Conservation (phyloP, 2,329 filamentous ascomycete species). For the Elsinoe perseae region DNA sequence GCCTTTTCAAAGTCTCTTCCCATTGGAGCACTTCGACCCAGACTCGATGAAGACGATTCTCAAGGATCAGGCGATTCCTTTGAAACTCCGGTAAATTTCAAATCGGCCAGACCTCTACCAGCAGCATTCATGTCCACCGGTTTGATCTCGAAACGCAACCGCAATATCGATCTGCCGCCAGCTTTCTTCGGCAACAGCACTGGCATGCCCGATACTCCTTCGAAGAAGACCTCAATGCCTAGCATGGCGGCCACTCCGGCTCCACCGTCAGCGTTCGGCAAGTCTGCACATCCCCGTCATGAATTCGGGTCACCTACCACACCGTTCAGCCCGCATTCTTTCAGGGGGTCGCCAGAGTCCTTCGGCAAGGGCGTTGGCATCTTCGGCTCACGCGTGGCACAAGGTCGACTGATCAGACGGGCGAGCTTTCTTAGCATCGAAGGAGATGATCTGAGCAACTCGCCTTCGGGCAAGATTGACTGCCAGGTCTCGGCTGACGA, state of each 20-base stretch:
- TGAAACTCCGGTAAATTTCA: conserved; percentile 70
- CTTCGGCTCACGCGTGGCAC: conserved; percentile 50
- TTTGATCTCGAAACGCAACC: conserved; percentile 88
- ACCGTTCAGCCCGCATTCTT: conserved; percentile 61
- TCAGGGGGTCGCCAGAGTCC: conserved; percentile 56
- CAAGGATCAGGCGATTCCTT: conserved; percentile 45
- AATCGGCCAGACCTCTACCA: conserved; percentile 65
- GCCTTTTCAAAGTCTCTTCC: conserved; percentile 70
- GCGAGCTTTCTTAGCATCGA: conserved; percentile 76
- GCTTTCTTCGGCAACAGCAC: conserved; percentile 47
- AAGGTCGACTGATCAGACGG: conserved; percentile 44
- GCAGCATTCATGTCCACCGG: conserved; percentile 91
- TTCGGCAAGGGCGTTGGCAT: conserved; percentile 59
- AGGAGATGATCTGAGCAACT: conserved; percentile 61
- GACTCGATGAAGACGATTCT: conserved; percentile 33
- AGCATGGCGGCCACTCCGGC: conserved; percentile 51
- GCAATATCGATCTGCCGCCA: conserved; percentile 59
- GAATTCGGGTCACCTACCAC: conserved; percentile 75
- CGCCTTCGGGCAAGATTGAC: conserved; percentile 48
- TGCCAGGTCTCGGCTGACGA: conserved; percentile 59
- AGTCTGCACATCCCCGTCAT: conserved; percentile 57
- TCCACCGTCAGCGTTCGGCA: conserved; percentile 47
- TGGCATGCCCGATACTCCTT: conserved; percentile 87
- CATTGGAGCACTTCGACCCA: conserved; percentile 52
- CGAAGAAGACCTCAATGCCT: conserved; percentile 77